Base-by-base conservation (phyloP, 1,284 basidiomycete species). In the Malassezia dermatis region DNA sequence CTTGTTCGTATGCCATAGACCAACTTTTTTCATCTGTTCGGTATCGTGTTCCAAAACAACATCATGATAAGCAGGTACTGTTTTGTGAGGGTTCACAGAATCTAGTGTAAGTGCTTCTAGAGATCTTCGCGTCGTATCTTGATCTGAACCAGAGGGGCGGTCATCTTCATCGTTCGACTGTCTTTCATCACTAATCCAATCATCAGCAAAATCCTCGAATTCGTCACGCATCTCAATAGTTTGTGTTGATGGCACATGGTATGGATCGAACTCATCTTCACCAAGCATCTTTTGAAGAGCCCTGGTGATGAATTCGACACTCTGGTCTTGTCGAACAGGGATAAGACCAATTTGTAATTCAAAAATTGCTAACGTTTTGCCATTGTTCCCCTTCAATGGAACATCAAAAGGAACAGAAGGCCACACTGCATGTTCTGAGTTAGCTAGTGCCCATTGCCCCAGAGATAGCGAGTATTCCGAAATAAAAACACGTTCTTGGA, bases 221-320 rank as follows among this genome's bases (percentile, higher is more conserved):
- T 43, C 31, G 34, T 43, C 39, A 1, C 23, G 15, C 52, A 54
- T 54, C 3, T 46, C 52, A 21, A 54, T 32, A 27, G 52, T 13
- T 17, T 43, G 21, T 6, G 26, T 37, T n/a, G 52, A 46, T 5
- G 52, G 46, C 11, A 31, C 27, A 28, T 44, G 30, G 11, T 39
- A 31, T 5, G 41, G 39, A 26, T 19, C 37, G 8, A 19, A 3
- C 8, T 19, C 37, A 19, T 39, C 11, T 8, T 39, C 37, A 21
- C 19, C 4, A 6, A 21, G 12, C 17, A 21, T 39, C 19, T 39
- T 39, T 39, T 39, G 19, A 39, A 39, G 19, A 19, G 37, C 37
- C 15, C 37, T 39, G 4, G 8, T 21, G 1, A 12, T 19, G 4
- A 39, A 4, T 39, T 5, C 11, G 21, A 39, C 37, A 19, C 21